Evolutionary conservation across 192 early-diverging fungal species (phyloP).

Genomic region (Gorgonomyces haynaldii): DNA sequence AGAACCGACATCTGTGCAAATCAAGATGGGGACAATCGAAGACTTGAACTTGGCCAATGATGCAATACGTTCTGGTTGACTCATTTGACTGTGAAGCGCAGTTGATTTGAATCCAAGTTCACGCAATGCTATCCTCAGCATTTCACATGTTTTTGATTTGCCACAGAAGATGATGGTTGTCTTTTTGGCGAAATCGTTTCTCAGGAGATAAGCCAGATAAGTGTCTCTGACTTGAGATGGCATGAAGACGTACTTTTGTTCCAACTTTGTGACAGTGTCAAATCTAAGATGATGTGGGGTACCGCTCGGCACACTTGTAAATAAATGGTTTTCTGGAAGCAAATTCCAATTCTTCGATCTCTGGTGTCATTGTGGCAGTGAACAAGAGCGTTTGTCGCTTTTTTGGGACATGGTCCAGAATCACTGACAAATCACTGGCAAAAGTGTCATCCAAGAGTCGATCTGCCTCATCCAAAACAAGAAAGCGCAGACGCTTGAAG

Average conservation of each 20-base stretch:
- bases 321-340: slow-evolving; percentile 25
- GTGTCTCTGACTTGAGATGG: slow-evolving; percentile 83
- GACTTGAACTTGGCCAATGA: slow-evolving; percentile 89
- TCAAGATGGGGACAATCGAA: slow-evolving; percentile 73
- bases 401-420: slow-evolving; percentile 66
- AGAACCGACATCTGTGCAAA: slow-evolving; percentile 95
- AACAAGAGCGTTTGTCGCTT: slow-evolving; percentile 89
- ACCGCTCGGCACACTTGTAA: slow-evolving; percentile 33
- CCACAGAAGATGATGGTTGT: slow-evolving; percentile 90
- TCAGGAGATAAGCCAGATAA: slow-evolving; percentile 72
- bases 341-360: slow-evolving; percentile 60
- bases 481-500: slow-evolving; percentile 61
- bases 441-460: slow-evolving; percentile 78
- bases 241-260: slow-evolving; percentile 84
- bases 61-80: slow-evolving; percentile 77
- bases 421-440: slow-evolving; percentile 63
- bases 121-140: slow-evolving; percentile 71
- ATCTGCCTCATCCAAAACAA: slow-evolving; percentile 97
- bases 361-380: slow-evolving; percentile 91
- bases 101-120: slow-evolving; percentile 86
- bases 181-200: slow-evolving; percentile 58
- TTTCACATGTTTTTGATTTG: slow-evolving; percentile 61
- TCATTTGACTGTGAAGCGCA: slow-evolving; percentile 86
- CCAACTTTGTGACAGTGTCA: slow-evolving; percentile 73
- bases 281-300: slow-evolving; percentile 13